A percentile compares a stretch with the other conserved stretches of the same genome.
These are phyloP conservation scores for Aspergillus viridinutans DNA, from an alignment of 2,329 filamentous ascomycete genomes.

Conservation along the genomic window DNA sequence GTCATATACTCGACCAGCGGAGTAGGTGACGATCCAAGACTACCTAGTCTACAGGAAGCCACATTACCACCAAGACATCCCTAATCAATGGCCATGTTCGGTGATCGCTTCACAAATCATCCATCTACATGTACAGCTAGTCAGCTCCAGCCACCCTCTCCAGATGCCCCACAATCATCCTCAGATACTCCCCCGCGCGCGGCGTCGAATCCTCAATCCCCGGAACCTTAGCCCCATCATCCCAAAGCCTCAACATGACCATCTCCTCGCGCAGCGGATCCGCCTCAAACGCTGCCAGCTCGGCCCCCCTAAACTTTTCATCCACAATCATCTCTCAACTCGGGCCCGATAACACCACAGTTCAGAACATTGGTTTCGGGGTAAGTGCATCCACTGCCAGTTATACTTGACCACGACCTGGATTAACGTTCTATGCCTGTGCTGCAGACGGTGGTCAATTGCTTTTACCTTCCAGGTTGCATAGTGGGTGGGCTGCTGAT, in stretches of 20 bases:
- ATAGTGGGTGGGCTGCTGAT: too few relatives aligned
- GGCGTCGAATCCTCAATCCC: conserved; percentile 23
- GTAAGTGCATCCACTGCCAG: too few relatives aligned
- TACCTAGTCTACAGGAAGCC: neutral
- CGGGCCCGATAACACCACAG: too few relatives aligned
- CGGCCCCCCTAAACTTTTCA: conserved; percentile 21
- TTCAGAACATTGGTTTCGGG: too few relatives aligned
- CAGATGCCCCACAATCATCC: conserved; percentile 26
- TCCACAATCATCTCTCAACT: too few relatives aligned
- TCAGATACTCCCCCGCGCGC: conserved; percentile 22
- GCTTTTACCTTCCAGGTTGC: too few relatives aligned
- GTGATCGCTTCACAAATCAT: neutral
- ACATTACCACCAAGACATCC: neutral
- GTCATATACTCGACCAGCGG: too few relatives aligned
- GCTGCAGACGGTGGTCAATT: too few relatives aligned
- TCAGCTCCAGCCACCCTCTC: neutral
- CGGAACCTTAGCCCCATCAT: conserved; percentile 35
- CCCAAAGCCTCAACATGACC: conserved; percentile 35
- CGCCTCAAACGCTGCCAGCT: conserved; percentile 26
- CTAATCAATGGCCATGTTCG: too few relatives aligned
- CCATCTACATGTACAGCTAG: neutral
- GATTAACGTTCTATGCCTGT: too few relatives aligned
- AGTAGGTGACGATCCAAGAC: neutral
- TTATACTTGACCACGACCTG: too few relatives aligned
- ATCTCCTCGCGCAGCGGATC: conserved; percentile 34